Base-by-base conservation (phyloP, 2,329 filamentous ascomycete genomes). In the Cladophialophora yegresii region DNA sequence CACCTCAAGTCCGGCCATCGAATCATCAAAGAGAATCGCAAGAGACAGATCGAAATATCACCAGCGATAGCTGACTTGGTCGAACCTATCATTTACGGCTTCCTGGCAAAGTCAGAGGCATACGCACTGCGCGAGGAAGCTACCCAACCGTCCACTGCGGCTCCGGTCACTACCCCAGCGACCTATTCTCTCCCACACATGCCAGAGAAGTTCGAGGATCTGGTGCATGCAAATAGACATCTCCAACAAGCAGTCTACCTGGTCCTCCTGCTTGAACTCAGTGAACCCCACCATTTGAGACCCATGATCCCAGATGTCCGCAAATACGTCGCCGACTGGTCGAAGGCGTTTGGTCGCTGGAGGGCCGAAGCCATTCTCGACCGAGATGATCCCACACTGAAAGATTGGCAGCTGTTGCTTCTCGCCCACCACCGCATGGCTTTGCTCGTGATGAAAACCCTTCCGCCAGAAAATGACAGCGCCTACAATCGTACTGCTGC, bases 361-460 rank as follows among this genome's bases (percentile, higher is more conserved):
- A 64, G 64, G 32, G 62, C 61, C n/a, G 28, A 23, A 33, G 28
- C 51, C n/a, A 54, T 13, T 2, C 43, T 59, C 3, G 58, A 64
- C 32, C 22, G 56, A 10, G 65, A 67, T 49, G 65, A 67, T 32
- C 58, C 62, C 2, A 20, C 57, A 23, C 32, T 67, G 22, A 67
- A 64, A 26, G 65, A 67, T 47, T 67, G 62, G 65, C 65, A 67
- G 23, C n/a, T 64, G 16, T 22, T 67, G 7, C 55, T 67, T 3
- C 65, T 64, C 4, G 62, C 65, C 22, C 65, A 67, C 28, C 62
- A 67, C 28, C 62, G 65, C 16, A 67, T 67, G 65, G 62, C 65
- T 7, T 26, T 67, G 10, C 58, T 67, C 23, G 58, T 67, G 9
- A 36, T 67, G 26, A 64, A 60, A 26, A 62, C 54, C n/a, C 55